Evolutionary conservation across 73 alveolate species (phyloP).

Genomic region (Diophrys appendiculata): DNA sequence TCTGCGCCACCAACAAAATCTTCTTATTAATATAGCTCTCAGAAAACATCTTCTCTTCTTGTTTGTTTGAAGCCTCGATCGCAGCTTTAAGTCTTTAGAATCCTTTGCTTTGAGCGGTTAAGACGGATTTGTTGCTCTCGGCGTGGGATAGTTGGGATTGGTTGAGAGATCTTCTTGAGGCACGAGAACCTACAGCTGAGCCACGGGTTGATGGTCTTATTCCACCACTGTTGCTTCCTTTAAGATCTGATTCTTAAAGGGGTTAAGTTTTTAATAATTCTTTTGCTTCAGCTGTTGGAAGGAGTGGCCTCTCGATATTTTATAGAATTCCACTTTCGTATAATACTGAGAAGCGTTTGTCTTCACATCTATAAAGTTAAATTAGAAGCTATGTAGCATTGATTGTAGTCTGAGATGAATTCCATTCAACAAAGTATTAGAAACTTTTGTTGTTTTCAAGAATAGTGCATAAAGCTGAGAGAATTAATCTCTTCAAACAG

Average conservation of each 20-base stretch:
- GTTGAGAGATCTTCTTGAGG: constrained; percentile 48
- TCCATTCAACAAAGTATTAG: constrained; percentile 93
- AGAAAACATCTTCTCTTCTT: constrained; percentile 42
- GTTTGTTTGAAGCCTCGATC: constrained; percentile 66
- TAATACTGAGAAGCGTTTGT: constrained; percentile 81
- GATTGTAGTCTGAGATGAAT: constrained; percentile 87
- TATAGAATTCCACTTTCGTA: constrained; percentile 83
- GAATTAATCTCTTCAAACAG: constrained; percentile 82
- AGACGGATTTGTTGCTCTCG: neutral
- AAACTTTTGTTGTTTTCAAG: constrained; percentile 85
- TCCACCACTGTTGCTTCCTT: no score
- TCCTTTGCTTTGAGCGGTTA: constrained; percentile 40
- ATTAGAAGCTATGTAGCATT: constrained; percentile 90
- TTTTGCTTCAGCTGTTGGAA: constrained; percentile 87
- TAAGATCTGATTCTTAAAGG: no score
- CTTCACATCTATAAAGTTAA: constrained; percentile 87
- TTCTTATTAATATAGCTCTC: constrained; percentile 74
- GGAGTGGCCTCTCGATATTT: constrained; percentile 80
- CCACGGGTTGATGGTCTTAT: no score
- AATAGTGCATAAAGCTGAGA: constrained; percentile 85
- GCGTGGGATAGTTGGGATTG: neutral
- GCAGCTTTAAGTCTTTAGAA: constrained; percentile 68
- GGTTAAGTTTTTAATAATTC: no score
- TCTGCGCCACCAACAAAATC: constrained; percentile 75
- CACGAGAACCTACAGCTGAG: no score